Conservation (phyloP, 768 basidiomycete species). For the Tricholoma matsutake region DNA sequence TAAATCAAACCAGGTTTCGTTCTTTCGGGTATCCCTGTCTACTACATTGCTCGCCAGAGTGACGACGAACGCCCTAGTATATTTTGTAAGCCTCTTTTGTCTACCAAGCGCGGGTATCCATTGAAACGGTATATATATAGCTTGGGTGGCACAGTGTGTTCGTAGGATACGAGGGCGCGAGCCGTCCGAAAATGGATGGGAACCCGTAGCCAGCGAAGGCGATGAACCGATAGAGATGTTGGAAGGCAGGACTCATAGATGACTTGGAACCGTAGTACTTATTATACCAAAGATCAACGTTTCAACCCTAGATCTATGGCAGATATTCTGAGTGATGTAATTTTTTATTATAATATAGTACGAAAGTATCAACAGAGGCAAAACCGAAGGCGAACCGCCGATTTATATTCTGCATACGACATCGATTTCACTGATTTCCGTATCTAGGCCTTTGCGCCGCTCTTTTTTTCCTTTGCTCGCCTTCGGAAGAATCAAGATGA, state of each 20-base stretch:
- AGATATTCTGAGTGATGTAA: too few species aligned
- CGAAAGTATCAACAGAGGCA: too few species aligned
- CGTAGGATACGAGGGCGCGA: constrained; percentile 51
- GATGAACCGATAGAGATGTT: constrained; percentile 72
- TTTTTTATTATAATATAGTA: too few species aligned
- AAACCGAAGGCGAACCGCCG: too few species aligned
- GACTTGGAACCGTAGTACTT: constrained; percentile 4
- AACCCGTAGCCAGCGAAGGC: constrained; percentile 69
- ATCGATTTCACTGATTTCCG: constrained; percentile 10
- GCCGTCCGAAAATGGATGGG: constrained; percentile 63
- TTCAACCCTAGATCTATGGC: not conserved
- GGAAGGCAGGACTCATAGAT: constrained; percentile 29
- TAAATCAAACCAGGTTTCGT: constrained; percentile 58
- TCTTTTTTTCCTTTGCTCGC: not conserved
- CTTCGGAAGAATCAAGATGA: constrained; percentile 17
- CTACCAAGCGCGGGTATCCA: not conserved
- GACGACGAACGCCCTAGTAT: constrained; percentile 39
- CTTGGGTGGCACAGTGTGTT: constrained; percentile 37
- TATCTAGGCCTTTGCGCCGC: constrained; percentile 25
- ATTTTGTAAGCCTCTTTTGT: constrained; percentile 35
- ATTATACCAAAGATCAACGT: constrained; percentile 9
- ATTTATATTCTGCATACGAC: constrained; percentile 8
- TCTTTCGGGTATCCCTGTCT: constrained; percentile 75
- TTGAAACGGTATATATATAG: constrained; percentile 25
- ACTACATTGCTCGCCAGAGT: constrained; percentile 68